Evolutionary conservation across 352 stramenopile species (phyloP).

Genomic region (Pythium sukuiense): DNA sequence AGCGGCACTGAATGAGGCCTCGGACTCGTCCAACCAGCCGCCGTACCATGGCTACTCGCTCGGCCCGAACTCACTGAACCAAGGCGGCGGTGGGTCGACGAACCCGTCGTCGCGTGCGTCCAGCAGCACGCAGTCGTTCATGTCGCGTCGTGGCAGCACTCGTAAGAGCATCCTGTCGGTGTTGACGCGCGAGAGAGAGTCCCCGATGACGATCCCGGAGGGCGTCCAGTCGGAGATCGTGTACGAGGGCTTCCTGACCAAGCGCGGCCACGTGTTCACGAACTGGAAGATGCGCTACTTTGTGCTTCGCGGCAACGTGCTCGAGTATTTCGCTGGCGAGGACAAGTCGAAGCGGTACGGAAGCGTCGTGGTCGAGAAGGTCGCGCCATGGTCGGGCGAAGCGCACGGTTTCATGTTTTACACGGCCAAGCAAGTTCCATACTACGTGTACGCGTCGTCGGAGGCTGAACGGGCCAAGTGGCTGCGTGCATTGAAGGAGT

Average conservation of each 20-base stretch:
- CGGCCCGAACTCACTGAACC: conserved; percentile 43
- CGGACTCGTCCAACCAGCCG: conserved; percentile 29
- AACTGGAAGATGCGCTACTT: conserved; percentile 92
- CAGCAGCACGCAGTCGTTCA: conserved; percentile 28
- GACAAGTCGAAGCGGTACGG: conserved; percentile 86
- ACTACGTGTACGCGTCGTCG: conserved; percentile 88
- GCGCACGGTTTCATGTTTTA: conserved; percentile 91
- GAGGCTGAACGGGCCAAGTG: conserved; percentile 75
- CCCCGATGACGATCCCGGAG: conserved; percentile 59
- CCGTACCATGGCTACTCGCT: conserved; percentile 68
- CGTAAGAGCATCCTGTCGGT: conserved; percentile 77
- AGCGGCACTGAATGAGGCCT: conserved; percentile 41
- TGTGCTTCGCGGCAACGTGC: conserved; percentile 73
- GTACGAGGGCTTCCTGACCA: conserved; percentile 84
- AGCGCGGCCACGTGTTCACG: conserved; percentile 86
- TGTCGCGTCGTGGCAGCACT: conserved; percentile 56
- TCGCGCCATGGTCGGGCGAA: conserved; percentile 82
- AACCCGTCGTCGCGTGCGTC: conserved; percentile 26
- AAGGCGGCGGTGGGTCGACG: conserved; percentile 18
- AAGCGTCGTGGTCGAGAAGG: conserved; percentile 85
- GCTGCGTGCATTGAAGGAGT: conserved; percentile 82
- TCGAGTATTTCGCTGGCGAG: conserved; percentile 85
- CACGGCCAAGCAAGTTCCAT: conserved; percentile 87
- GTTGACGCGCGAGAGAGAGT: conserved; percentile 74
- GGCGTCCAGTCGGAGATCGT: conserved; percentile 48